These are phyloP conservation scores for Pisolithus thermaeus DNA, from an alignment of 1,284 basidiomycete species.

Conservation along the genomic window DNA sequence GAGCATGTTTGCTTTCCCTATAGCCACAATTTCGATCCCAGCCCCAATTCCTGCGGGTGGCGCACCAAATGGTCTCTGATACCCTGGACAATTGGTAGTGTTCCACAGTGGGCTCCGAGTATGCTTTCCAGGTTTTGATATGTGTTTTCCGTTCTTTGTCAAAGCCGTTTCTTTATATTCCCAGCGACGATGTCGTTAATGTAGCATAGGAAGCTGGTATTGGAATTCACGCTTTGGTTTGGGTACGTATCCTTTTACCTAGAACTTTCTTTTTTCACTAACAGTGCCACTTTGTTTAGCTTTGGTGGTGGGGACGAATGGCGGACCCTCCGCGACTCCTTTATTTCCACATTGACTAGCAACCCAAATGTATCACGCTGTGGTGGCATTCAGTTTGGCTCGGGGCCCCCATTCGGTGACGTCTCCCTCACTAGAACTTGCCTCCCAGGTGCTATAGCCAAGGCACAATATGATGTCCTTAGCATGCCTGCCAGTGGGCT, in stretches of 20 bases:
- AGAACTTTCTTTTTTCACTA: not conserved
- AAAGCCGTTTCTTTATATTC: not conserved
- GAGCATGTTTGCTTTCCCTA: not conserved
- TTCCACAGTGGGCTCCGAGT: conserved; percentile 45
- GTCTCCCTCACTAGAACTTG: conserved; percentile 53
- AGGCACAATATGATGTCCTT: conserved; percentile 45
- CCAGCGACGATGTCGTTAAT: conserved; percentile 60
- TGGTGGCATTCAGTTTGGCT: conserved; percentile 63
- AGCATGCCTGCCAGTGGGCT: conserved; percentile 56
- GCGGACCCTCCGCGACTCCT: conserved; percentile 47
- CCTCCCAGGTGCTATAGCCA: conserved; percentile 48
- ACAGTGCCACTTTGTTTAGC: conserved; percentile 43
- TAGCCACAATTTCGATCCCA: not conserved
- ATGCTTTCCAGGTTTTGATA: conserved; percentile 71
- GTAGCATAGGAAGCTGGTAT: conserved; percentile 67
- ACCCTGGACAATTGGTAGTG: conserved; percentile 65
- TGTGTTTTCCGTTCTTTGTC: conserved; percentile 15
- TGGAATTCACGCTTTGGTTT: conserved; percentile 70
- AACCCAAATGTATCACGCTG: conserved; percentile 63
- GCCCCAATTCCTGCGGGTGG: not conserved
- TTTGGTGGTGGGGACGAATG: conserved; percentile 54
- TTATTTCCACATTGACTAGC: conserved; percentile 50
- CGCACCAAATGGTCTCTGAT: conserved; percentile 30
- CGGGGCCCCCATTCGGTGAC: conserved; percentile 65
- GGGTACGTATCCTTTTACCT: conserved; percentile 39